Conservation (phyloP, 1,284 basidiomycete species). For the Ganoderma boninense region DNA sequence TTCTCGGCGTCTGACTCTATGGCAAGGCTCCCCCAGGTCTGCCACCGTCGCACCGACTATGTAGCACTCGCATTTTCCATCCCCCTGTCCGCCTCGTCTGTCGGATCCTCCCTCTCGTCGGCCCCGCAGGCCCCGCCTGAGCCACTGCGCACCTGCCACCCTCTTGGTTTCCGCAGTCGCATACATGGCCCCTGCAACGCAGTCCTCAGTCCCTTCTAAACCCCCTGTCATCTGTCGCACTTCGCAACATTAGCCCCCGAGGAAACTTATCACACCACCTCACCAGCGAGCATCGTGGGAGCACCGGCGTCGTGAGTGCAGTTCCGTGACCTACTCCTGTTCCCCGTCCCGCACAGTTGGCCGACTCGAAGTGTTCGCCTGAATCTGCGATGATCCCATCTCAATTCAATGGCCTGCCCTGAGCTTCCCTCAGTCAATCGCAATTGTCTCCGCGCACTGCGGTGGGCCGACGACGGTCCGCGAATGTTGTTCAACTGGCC, state of each 20-base stretch:
- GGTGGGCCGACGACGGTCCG: neutral
- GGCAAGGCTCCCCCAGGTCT: neutral
- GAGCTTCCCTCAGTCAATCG: neutral
- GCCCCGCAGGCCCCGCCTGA: neutral
- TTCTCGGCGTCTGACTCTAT: neutral
- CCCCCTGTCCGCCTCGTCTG: neutral
- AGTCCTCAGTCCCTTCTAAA: neutral
- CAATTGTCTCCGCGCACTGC: neutral
- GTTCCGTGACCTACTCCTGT: neutral
- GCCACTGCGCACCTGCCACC: neutral
- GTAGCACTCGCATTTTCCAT: neutral
- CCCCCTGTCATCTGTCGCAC: neutral
- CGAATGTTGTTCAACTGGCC: neutral
- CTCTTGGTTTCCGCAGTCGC: neutral
- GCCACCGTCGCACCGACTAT: neutral
- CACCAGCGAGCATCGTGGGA: conserved; percentile 1
- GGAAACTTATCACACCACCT: neutral
- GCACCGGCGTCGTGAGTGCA: conserved; percentile 1
- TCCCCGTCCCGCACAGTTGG: neutral
- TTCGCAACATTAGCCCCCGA: conserved; percentile 2
- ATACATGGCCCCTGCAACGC: neutral
- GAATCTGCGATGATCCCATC: neutral
- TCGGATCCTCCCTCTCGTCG: neutral
- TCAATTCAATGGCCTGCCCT: neutral
- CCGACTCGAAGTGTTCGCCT: neutral